Base-by-base conservation (phyloP, 108 stramenopile genomes). In the Aureococcus anophagefferens region DNA sequence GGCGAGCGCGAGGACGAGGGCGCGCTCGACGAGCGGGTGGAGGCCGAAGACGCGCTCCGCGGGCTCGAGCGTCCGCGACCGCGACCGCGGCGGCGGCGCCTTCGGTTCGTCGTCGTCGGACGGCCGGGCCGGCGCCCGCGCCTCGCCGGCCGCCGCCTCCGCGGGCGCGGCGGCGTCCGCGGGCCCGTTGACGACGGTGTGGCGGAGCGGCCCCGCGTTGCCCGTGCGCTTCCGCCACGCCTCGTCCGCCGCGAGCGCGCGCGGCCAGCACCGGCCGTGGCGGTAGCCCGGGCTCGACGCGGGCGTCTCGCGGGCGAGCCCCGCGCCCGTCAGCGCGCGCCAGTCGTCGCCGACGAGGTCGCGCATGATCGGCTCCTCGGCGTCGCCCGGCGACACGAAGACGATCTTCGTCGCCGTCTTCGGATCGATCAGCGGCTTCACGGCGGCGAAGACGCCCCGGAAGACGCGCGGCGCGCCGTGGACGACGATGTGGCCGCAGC, bases 361-460 rank as follows among this genome's bases (percentile, higher is more conserved):
- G 14, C 18, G 14, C 21, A 74, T 21, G 11, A 51, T 31, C 15
- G 4, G 33, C 35, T 67, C 66, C 4, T 74, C 66, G 31, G 67
- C 67, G 35, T 64, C 64, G n/a, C n/a, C n/a, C n/a, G n/a, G n/a
- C 21, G 25, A 17, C 3, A 77, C 64, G 30, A 77, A 65, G 15
- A 77, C 21, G 30, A 77, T 31, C 32, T 77, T 77, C 1, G 14
- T 34, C 46, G 30, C 45, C n/a, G 76, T 77, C 37, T 72, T 77
- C 35, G 69, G 65, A 35, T 77, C 76, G 35, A 77, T 62, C 33
- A 77, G 64, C 0, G 30, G 32, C 32, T 71, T 77, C 65, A 77
- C n/a, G 29, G 36, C 4, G 11, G 18, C 65, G 30, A 29, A 73
- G 17, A 67, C 66, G 65, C 31, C 33, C 17, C 7, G 5, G 46